Base-by-base conservation (phyloP, 75 land plant genomes). In the Pinus taeda region DNA sequence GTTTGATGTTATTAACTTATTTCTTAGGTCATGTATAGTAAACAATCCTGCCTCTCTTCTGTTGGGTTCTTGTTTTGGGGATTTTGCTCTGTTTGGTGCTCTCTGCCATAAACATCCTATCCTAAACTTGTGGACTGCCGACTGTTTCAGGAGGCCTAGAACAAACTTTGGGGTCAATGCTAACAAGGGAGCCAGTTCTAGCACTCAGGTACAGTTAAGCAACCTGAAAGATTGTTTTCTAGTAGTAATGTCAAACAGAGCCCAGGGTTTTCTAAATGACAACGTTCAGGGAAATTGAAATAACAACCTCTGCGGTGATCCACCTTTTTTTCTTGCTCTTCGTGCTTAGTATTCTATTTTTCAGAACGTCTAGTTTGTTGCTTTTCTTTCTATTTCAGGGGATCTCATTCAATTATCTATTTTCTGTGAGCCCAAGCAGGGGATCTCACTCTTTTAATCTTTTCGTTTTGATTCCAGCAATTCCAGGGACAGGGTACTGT, bases 81-180 rank as follows among this genome's bases (percentile, higher is more conserved):
- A 33, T 33, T 33, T 1, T 33, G 33, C 2, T 33, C 33, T 33
- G 2, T 33, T 33, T 33, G 33, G 33, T 33, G 33, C 2, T 33
- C 33, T 45, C 49, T 45, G 9, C 49, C 49, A 45, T 8, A 45
- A 45, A 6, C 5, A 8, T 45, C 1, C 49, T 45, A 45, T 45
- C 49, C 0, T 45, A 45, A 45, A 45, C 49, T 45, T 45, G 49
- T 45, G 49, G 49, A 45, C 49, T 45, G 49, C 8, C 49, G 75
- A 26, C 49, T 21, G 22, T 78, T 79, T 58, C 85, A 90, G 87
- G 78, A 83, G 86, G 56, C 86, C 82, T 80, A 77, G 85, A 53
- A 87, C 90, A 12, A 85, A 86, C 59, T 74, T 92, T n/a, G 77
- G 83, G 21, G 87, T 81, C 4, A 87, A 89, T 70, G 88, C 84